A percentile compares a stretch with the other conserved stretches of the same genome.
Evolutionary conservation across 192 early-diverging fungal genomes (phyloP).

Genomic region (Backusella liffmaniae): DNA sequence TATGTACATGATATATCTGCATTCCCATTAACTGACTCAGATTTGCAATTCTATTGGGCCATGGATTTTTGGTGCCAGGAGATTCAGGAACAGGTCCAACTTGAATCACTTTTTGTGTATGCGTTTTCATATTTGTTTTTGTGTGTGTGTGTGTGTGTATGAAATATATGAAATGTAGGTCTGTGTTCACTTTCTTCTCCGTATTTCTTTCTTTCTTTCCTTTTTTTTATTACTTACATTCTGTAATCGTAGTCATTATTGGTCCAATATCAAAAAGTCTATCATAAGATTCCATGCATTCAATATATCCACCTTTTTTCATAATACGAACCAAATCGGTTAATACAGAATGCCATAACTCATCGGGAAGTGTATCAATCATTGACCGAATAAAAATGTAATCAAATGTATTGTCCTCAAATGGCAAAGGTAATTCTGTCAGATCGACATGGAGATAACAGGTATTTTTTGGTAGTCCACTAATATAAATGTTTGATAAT

Average conservation of each 20-base stretch:
- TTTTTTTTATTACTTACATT: slow-evolving; percentile 10
- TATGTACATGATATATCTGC: slow-evolving; percentile 21
- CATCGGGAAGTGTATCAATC: slow-evolving; percentile 19
- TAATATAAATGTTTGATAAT: background rate
- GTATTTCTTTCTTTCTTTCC: background rate
- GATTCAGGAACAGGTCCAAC: background rate
- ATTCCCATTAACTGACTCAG: slow-evolving; percentile 11
- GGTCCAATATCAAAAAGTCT: slow-evolving; percentile 23
- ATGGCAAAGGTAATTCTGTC: slow-evolving; percentile 17
- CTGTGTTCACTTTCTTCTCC: background rate
- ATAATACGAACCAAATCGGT: slow-evolving; percentile 20
- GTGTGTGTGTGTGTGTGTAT: background rate
- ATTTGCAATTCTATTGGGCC: slow-evolving; percentile 23
- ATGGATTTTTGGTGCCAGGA: slow-evolving; percentile 7
- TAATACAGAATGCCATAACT: slow-evolving; percentile 14
- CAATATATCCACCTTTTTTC: slow-evolving; percentile 27
- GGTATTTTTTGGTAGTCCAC: background rate
- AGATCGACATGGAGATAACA: slow-evolving; percentile 12
- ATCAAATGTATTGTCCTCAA: slow-evolving; percentile 22
- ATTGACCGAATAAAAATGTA: slow-evolving; percentile 28
- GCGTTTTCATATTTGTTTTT: background rate
- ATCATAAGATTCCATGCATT: slow-evolving; percentile 25
- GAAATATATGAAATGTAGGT: background rate
- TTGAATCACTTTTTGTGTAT: slow-evolving; percentile 7
- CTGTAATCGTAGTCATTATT: slow-evolving; percentile 14